phyloP scores from a whole-genome alignment of 2,329 filamentous ascomycete species.

The Colletotrichum tabaci region DNA sequence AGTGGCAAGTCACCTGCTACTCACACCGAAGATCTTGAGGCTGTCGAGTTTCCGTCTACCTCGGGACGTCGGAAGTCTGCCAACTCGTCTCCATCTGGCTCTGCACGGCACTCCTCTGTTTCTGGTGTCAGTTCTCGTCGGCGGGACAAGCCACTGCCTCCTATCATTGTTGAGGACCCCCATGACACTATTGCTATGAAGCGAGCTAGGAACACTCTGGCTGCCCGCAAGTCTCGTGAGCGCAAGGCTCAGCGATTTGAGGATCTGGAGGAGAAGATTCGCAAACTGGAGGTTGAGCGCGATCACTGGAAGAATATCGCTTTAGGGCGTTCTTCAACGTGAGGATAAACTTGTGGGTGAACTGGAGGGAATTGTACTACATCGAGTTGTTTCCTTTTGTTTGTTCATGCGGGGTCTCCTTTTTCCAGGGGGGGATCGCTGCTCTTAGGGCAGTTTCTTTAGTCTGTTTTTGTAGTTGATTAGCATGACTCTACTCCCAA shows the following conservation, averaged over 20 bases:
- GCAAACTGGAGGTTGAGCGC: constrained; percentile 75
- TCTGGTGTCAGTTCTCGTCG: constrained; percentile 81
- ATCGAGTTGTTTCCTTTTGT: not conserved
- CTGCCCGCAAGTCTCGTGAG: constrained; percentile 92
- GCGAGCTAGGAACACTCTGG: constrained; percentile 92
- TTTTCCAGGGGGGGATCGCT: no score
- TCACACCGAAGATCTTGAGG: constrained; percentile 65
- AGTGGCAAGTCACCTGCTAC: constrained; percentile 58
- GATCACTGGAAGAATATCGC: constrained; percentile 76
- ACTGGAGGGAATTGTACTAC: constrained; percentile 9
- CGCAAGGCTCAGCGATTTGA: constrained; percentile 85
- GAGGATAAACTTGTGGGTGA: not conserved
- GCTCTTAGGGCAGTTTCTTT: no score
- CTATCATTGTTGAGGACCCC: constrained; percentile 82
- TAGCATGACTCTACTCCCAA: no score
- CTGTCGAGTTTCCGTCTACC: constrained; percentile 53
- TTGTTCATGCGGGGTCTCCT: no score
- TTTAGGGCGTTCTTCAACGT: constrained; percentile 47
- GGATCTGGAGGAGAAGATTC: constrained; percentile 81
- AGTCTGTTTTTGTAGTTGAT: no score
- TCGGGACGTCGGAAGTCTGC: constrained; percentile 64
- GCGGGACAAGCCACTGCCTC: constrained; percentile 85
- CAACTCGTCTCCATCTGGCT: constrained; percentile 58
- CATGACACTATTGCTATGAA: constrained; percentile 86
- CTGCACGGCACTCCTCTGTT: constrained; percentile 75